These are phyloP conservation scores for Triticum timopheevii DNA, from an alignment of 176 grass and related monocot genomes.

Conservation along the genomic window DNA sequence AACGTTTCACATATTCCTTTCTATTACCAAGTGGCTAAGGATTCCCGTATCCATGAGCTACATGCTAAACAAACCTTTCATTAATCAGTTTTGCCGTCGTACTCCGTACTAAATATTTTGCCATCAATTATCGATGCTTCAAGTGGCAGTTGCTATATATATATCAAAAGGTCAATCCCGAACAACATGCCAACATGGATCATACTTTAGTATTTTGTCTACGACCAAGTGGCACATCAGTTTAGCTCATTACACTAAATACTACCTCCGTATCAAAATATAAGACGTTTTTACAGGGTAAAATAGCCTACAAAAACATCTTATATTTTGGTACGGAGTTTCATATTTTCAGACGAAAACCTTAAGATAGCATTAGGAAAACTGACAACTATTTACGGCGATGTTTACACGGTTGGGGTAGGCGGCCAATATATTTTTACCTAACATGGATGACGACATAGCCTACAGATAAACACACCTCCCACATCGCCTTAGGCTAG, in stretches of 20 bases:
- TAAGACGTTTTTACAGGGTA: too few species aligned
- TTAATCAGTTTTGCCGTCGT: slow-evolving; percentile 24
- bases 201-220: neutral
- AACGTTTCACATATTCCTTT: neutral
- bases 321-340: neutral
- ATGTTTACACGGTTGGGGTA: too few species aligned
- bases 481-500: too few species aligned
- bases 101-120: neutral
- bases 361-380: neutral
- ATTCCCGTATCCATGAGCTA: neutral
- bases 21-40: neutral
- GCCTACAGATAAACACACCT: too few species aligned
- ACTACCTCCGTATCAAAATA: too few species aligned
- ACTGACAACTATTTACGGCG: too few species aligned
- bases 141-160: slow-evolving; percentile 33
- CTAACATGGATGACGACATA: too few species aligned
- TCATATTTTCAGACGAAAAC: neutral
- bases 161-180: neutral
- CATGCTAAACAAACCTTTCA: neutral
- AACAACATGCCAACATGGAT: slow-evolving; percentile 17
- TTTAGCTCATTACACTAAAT: neutral
- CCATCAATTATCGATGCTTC: neutral
- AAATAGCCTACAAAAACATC: too few species aligned
- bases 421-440: too few species aligned
- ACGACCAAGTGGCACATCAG: neutral